Percentiles rank a stretch among this genome's conserved stretches.
These are phyloP conservation scores for Fusarium oxysporum DNA, from an alignment of 2,329 filamentous ascomycete genomes.

Conservation along the genomic window DNA sequence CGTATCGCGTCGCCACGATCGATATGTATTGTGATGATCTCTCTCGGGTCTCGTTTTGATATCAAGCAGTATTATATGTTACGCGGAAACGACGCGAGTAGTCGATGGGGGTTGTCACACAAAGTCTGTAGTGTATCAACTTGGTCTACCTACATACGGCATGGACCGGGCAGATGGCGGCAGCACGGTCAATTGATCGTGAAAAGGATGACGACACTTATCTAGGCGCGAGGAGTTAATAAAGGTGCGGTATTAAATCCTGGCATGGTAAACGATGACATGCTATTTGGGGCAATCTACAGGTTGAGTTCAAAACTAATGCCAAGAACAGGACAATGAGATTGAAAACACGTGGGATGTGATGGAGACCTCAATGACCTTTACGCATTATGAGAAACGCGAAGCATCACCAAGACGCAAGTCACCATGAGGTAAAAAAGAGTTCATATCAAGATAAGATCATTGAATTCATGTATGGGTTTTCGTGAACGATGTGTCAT, in stretches of 20 bases:
- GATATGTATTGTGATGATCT: neutral
- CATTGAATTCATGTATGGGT: conserved; percentile 29
- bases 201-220: neutral
- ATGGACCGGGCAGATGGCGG: neutral
- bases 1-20: neutral
- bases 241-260: neutral
- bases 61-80: neutral
- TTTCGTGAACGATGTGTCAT: conserved; percentile 13
- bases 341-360: neutral
- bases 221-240: neutral
- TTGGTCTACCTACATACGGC: neutral
- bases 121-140: neutral
- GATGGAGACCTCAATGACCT: neutral
- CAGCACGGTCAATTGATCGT: neutral
- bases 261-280: neutral
- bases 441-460: neutral
- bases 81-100: neutral
- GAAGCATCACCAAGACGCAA: neutral
- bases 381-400: neutral
- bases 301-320: neutral
- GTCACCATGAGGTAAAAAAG: neutral
- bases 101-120: neutral
- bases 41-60: neutral
- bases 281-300: neutral
- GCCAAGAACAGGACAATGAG: neutral